Percentiles rank a stretch among this genome's conserved stretches.
phyloP scores from a whole-genome alignment of 2,329 filamentous ascomycete species.

The Aureobasidium sp. region DNA sequence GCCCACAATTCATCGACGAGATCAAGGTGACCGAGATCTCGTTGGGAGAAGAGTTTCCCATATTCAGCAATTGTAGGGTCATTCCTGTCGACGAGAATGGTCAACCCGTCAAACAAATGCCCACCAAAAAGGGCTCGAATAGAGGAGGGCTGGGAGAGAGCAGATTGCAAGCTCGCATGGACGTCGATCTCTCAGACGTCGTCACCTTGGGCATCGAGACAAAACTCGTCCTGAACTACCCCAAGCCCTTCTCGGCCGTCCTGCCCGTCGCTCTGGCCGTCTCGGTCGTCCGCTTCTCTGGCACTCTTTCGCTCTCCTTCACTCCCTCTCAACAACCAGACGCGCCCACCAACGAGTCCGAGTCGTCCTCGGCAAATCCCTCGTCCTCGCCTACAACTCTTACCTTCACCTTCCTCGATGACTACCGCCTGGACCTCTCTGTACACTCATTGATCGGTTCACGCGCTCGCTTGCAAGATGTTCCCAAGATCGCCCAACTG shows the following conservation, averaged over 20 bases:
- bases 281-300: slow-evolving; percentile 87
- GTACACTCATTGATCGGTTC: slow-evolving; percentile 74
- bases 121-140: slow-evolving; percentile 34
- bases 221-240: slow-evolving; percentile 89
- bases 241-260: slow-evolving; percentile 79
- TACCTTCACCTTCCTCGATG: slow-evolving; percentile 87
- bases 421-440: slow-evolving; percentile 77
- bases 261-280: slow-evolving; percentile 88
- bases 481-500: slow-evolving; percentile 81
- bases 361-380: slow-evolving; percentile 10
- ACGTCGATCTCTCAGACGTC: slow-evolving; percentile 93
- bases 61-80: slow-evolving; percentile 95
- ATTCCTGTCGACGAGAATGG: slow-evolving; percentile 85
- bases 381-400: slow-evolving; percentile 60
- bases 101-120: slow-evolving; percentile 39
- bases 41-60: slow-evolving; percentile 93
- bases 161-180: slow-evolving; percentile 86
- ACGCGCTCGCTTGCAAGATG: slow-evolving; percentile 72
- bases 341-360: slow-evolving; percentile 1
- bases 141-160: slow-evolving; percentile 55
- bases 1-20: slow-evolving; percentile 87
- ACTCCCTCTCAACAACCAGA: slow-evolving; percentile 55
- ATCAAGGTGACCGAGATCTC: slow-evolving; percentile 92
- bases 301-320: slow-evolving; percentile 88
- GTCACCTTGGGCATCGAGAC: slow-evolving; percentile 93